Evolutionary conservation across 768 basidiomycete genomes (phyloP), one percentile per base, ranked within the genome.

Genomic region (Clavaria fumosa): DNA sequence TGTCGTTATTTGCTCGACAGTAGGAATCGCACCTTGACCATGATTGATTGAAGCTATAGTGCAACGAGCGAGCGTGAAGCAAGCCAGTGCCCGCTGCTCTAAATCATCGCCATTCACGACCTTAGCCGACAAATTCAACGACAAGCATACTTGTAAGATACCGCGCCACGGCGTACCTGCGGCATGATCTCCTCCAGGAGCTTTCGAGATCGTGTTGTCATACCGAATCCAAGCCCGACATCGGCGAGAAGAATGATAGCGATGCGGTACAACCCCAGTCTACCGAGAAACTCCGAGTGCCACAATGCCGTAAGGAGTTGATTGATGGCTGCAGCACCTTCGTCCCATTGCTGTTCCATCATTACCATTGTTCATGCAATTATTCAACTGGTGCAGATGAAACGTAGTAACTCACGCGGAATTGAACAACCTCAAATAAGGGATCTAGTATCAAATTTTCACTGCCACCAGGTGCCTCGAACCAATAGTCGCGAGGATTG

Each of bases 101-200:
- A 78, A 48, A 45, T 88, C 81, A 35, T 72, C 66, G 4, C 80
- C 84, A 36, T 59, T 60, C 31, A 84, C 72, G 23, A 86, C 57
- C 82, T 85, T 43, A 2, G 33, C 12, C 15, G 20, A 2, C 19
- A 38, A 7, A 18, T 23, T 34, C 9, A 40, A 40, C 35, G 34
- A 20, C 27, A 20, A 14, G 14, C 26, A 7, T 5, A 7, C 19
- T 28, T 1, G 20, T 47, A 21, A 12, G 34, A 35, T 19, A 27
- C 17, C 5, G 18, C 28, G 17, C 4, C 21, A 26, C 19, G 14
- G 45, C 60, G 42, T 41, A 78, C 85, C 60, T 88, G 85, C 15
- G 85, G 85, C 64, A 88, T 69, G 32, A 86, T 72, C 42, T 81
- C 83, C 34, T 84, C 77, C 32, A 90, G 47, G 35, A 86, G 64